Evolutionary conservation across 192 early-diverging fungal genomes (phyloP).

Genomic region (Mortierella antarctica): DNA sequence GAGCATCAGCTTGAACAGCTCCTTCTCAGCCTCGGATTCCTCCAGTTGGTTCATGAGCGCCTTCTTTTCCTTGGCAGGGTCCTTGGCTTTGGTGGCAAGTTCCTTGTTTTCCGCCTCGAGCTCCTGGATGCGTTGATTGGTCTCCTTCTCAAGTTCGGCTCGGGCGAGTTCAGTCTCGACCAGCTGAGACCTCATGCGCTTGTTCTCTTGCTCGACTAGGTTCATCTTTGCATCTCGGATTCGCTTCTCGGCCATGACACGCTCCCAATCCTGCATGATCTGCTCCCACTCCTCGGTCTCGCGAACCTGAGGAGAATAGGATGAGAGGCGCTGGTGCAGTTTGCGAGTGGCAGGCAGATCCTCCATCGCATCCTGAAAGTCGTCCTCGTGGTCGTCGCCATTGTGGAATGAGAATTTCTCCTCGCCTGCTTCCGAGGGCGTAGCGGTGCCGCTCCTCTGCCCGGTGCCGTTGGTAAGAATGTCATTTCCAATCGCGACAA

Average conservation of each 20-base stretch:
- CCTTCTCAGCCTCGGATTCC: conserved; percentile 47
- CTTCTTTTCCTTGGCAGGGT: conserved; percentile 48
- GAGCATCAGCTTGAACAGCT: conserved; percentile 52
- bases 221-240: conserved; percentile 51
- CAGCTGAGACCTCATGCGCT: conserved; percentile 46
- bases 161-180: conserved; percentile 18
- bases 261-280: conserved; percentile 55
- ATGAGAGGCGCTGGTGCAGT: conserved; percentile 44
- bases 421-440: conserved; percentile 19
- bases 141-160: conserved; percentile 43
- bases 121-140: conserved; percentile 17
- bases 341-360: conserved; percentile 38
- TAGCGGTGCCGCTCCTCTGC: conserved; percentile 12
- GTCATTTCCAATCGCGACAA: conserved; percentile 49
- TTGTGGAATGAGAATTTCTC: conserved; percentile 32
- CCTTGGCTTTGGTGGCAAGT: conserved; percentile 26
- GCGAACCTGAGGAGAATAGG: conserved; percentile 44
- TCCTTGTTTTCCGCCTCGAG: conserved; percentile 46
- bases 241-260: conserved; percentile 53
- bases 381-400: conserved; percentile 28
- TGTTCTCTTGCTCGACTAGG: conserved; percentile 52
- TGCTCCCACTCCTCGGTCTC: conserved; percentile 49
- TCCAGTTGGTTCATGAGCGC: conserved; percentile 40
- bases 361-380: conserved; percentile 40
- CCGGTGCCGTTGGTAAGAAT: conserved; percentile 30